Evolutionary conservation across 192 early-diverging fungal species (phyloP).

Genomic region (Rhizoclosmatium globosum): DNA sequence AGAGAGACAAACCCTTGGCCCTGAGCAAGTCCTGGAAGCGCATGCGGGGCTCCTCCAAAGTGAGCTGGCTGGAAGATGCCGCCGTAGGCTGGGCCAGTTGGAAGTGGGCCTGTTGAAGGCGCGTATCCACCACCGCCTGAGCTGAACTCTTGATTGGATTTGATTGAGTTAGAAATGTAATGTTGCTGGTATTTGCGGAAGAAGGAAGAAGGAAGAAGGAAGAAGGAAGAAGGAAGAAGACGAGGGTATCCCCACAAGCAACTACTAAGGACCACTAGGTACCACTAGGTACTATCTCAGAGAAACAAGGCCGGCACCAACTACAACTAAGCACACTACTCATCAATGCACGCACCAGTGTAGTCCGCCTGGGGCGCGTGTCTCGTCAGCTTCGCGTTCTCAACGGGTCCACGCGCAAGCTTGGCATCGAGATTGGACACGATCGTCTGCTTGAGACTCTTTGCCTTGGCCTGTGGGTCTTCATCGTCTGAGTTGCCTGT

Average conservation of each 20-base stretch:
- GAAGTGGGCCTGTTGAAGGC: neutral
- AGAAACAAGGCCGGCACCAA: neutral
- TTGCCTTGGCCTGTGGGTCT: neutral
- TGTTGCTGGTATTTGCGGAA: no score
- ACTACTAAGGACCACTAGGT: no score
- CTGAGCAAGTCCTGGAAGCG: no score
- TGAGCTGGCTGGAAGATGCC: conserved; percentile 33
- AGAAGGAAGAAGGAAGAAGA: no score
- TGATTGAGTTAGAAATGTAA: no score
- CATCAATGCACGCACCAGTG: neutral
- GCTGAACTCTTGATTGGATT: conserved; percentile 10
- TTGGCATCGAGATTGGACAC: conserved; percentile 27
- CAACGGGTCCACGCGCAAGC: conserved; percentile 26
- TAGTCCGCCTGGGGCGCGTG: conserved; percentile 6
- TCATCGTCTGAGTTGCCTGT: neutral
- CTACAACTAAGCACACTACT: neutral
- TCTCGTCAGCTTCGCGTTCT: conserved; percentile 16
- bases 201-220: no score
- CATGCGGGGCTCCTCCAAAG: neutral
- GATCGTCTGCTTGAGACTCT: conserved; percentile 16
- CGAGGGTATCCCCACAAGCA: no score
- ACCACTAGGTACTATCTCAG: no score
- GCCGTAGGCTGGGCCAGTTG: conserved; percentile 22
- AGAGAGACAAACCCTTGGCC: no score
- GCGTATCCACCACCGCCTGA: conserved; percentile 28